Evolutionary conservation across 1,284 basidiomycete species (phyloP).

Genomic region (Lentinula novae-zelandiae): DNA sequence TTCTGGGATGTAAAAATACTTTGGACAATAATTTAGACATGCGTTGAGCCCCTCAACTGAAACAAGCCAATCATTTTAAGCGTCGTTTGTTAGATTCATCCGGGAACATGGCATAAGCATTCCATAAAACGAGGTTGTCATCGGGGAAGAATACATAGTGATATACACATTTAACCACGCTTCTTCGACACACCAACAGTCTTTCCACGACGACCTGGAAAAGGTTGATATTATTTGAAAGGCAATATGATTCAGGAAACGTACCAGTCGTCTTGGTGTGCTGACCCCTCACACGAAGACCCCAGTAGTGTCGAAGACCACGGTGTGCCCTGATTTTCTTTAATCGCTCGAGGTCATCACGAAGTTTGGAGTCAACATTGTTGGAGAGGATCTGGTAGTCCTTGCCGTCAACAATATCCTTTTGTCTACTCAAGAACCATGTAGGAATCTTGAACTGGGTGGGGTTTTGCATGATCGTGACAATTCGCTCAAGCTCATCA

Average conservation of each 20-base stretch:
- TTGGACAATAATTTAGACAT: background rate
- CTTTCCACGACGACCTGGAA: constrained; percentile 80
- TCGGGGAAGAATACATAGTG: background rate
- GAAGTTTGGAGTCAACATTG: constrained; percentile 96
- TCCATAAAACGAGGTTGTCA: constrained; percentile 1
- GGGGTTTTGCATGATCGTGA: constrained; percentile 99
- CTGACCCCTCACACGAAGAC: constrained; percentile 92
- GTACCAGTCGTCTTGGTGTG: constrained; percentile 98
- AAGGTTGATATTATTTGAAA: constrained; percentile 4
- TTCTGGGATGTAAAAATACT: background rate
- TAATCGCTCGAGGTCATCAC: constrained; percentile 97
- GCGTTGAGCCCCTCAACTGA: too few species aligned
- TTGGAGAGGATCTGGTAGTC: constrained; percentile 96
- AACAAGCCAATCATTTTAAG: too few species aligned
- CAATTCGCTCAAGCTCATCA: constrained; percentile 97
- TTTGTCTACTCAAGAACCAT: constrained; percentile 99
- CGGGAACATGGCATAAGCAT: background rate
- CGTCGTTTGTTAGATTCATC: too few species aligned
- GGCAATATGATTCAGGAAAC: constrained; percentile 18
- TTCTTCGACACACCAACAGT: constrained; percentile 94
- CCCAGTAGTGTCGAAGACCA: constrained; percentile 98
- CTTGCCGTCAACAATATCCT: constrained; percentile 97
- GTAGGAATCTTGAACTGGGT: constrained; percentile 99
- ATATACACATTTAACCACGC: constrained; percentile 57
- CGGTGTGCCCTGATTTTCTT: constrained; percentile 99